Conservation (phyloP, 1,284 basidiomycete genomes). For the Vanrija sp. region DNA sequence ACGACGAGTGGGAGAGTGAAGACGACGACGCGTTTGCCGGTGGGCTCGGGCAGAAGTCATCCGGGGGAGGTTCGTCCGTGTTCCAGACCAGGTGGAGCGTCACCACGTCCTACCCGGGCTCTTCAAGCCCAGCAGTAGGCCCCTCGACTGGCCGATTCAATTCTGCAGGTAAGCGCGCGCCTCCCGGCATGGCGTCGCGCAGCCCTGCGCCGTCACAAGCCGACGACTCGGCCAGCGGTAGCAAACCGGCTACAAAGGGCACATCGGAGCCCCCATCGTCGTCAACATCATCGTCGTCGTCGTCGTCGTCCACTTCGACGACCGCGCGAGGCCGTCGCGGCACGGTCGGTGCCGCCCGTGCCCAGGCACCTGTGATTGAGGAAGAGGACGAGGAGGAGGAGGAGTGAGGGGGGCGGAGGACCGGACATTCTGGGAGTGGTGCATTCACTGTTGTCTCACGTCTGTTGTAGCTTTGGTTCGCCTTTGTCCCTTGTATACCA, state of each 20-base stretch:
- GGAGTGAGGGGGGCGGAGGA: slow-evolving; percentile 3
- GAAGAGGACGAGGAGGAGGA: slow-evolving; percentile 35
- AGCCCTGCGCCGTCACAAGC: not conserved
- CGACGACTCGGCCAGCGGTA: not conserved
- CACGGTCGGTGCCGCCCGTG: not conserved
- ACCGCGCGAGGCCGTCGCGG: not conserved
- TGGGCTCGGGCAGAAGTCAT: slow-evolving; percentile 45
- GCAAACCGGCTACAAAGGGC: too few relatives aligned
- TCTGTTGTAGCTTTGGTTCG: too few relatives aligned
- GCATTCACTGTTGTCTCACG: too few relatives aligned
- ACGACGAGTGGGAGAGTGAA: slow-evolving; percentile 51
- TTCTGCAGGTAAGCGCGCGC: not conserved
- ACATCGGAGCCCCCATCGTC: not conserved
- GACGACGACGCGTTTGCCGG: slow-evolving; percentile 47
- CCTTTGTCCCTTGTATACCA: too few relatives aligned
- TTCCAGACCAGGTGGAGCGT: slow-evolving; percentile 7
- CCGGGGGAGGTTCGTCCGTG: not conserved
- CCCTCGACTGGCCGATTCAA: slow-evolving; percentile 4
- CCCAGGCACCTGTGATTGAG: slow-evolving; percentile 19
- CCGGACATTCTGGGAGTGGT: too few relatives aligned
- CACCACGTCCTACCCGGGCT: not conserved
- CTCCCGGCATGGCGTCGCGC: not conserved
- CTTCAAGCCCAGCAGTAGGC: not conserved
- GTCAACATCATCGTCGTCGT: not conserved
- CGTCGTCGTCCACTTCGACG: too few relatives aligned